These are phyloP conservation scores for Dioscorea cayenensis DNA, from an alignment of 116 monocot genomes.

Conservation along the genomic window DNA sequence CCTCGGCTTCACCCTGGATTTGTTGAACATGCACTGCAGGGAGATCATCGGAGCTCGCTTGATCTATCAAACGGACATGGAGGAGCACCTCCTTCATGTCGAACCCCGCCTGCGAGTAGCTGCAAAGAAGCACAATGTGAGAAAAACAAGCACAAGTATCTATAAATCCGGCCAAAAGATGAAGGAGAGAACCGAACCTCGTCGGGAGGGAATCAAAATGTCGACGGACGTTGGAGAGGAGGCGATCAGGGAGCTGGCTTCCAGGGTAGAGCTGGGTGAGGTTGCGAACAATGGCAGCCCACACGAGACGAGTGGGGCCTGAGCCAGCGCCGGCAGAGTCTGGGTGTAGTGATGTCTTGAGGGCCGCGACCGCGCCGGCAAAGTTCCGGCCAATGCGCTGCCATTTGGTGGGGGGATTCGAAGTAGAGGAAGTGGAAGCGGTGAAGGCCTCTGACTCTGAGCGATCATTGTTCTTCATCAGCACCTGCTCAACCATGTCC, in stretches of 20 bases:
- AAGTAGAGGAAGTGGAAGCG: conserved; percentile 5
- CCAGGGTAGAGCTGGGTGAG: conserved; percentile 68
- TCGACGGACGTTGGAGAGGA: conserved; percentile 61
- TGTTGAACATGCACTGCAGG: conserved; percentile 65
- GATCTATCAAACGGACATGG: conserved; percentile 65
- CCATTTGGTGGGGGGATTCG: conserved; percentile 30
- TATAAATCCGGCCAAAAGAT: not conserved
- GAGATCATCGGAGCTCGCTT: conserved; percentile 53
- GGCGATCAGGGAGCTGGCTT: conserved; percentile 71
- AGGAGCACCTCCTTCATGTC: conserved; percentile 81
- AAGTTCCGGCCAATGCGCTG: conserved; percentile 33
- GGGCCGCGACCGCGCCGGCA: conserved; percentile 53
- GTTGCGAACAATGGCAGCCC: conserved; percentile 53
- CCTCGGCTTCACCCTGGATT: conserved; percentile 6
- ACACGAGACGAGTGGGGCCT: conserved; percentile 13
- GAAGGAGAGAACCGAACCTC: conserved; percentile 38
- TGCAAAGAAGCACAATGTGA: conserved; percentile 8
- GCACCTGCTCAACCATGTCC: conserved; percentile 87
- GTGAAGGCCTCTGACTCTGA: conserved; percentile 76
- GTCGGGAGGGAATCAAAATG: conserved; percentile 82
- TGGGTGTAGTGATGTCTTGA: conserved; percentile 72
- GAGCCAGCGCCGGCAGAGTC: conserved; percentile 21
- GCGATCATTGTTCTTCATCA: conserved; percentile 74
- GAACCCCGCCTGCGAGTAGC: conserved; percentile 79
- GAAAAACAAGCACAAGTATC: not conserved